These are phyloP conservation scores for Peronospora tabacina DNA, from an alignment of 352 stramenopile genomes.

Conservation along the genomic window DNA sequence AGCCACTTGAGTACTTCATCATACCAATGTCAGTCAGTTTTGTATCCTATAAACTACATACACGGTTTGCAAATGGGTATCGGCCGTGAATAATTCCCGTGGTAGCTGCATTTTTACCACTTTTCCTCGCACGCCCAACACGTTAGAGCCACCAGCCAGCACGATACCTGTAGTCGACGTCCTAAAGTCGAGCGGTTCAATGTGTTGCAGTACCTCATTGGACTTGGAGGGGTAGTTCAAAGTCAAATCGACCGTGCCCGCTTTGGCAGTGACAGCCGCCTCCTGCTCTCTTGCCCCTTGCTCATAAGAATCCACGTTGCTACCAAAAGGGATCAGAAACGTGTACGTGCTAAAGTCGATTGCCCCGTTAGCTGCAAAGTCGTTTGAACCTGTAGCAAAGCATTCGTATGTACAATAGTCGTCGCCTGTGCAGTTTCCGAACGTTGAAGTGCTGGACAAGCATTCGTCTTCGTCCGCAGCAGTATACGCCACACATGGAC, in stretches of 20 bases:
- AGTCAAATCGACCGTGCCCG: slow-evolving; percentile 16
- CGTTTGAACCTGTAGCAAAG: slow-evolving; percentile 40
- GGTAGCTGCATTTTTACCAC: slow-evolving; percentile 33
- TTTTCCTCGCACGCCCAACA: slow-evolving; percentile 39
- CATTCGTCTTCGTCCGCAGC: slow-evolving; percentile 12
- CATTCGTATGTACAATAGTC: slow-evolving; percentile 47
- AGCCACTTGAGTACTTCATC: not conserved
- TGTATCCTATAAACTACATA: slow-evolving; percentile 13
- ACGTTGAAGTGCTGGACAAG: slow-evolving; percentile 14
- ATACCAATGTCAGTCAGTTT: slow-evolving; percentile 1
- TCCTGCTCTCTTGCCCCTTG: slow-evolving; percentile 16
- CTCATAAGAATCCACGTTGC: slow-evolving; percentile 10
- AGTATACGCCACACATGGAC: slow-evolving; percentile 50
- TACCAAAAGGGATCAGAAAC: slow-evolving; percentile 52
- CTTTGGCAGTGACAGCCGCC: not conserved
- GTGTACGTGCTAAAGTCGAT: slow-evolving; percentile 50
- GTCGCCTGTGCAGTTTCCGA: slow-evolving; percentile 32
- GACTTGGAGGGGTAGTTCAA: slow-evolving; percentile 29
- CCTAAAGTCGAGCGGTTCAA: slow-evolving; percentile 35
- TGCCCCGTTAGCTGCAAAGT: slow-evolving; percentile 43
- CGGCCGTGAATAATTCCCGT: slow-evolving; percentile 24
- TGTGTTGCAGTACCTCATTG: slow-evolving; percentile 31
- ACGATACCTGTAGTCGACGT: slow-evolving; percentile 26
- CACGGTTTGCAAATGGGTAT: slow-evolving; percentile 37
- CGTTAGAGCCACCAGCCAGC: slow-evolving; percentile 44